Base-by-base conservation (phyloP, 352 stramenopile species). In the Phytophthora ramorum region DNA sequence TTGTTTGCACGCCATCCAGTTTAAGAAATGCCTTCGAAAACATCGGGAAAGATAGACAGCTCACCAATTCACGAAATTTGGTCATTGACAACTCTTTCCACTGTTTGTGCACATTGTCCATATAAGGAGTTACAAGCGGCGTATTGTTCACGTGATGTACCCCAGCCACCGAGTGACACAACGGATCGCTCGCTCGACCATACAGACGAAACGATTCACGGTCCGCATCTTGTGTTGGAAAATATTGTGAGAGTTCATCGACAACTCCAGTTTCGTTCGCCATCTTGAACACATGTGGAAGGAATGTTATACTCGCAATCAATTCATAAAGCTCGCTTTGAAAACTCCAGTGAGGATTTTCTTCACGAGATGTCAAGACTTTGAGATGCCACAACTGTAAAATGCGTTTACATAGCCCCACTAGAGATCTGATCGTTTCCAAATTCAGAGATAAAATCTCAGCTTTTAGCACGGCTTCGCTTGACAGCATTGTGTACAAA, bases 21-120 rank as follows among this genome's bases (percentile, higher is more conserved):
- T 38, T 30, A 19, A 82, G 78, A 63, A 69, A 60, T 38, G 10
- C 19, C 17, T 41, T 30, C 14, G 68, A 37, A 43, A 28, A 28
- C 20, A 32, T 9, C 9, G 44, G 58, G 30, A 34, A 20, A 32
- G 63, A 63, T 28, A 76, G 53, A 50, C 14, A 53, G 7, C 28
- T 38, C 8, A 69, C 20, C 41, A 73, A 8, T 16, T 59, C 30
- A 17, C 28, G 52, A 48, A 58, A 63, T 30, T 22, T 54, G 28
- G 43, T 2, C 12, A 17, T 41, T 58, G 37, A 24, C 5, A 58
- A 10, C 2, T 45, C 20, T n/a, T 41, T 22, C 60, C 50, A 69
- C n/a, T 44, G 17, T 19, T 44, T 51, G 7, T 34, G n/a, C 9
- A 48, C 7, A 40, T n/a, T 32, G 9, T 50, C 20, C 28, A 65